Evolutionary conservation across 192 early-diverging fungal species (phyloP).

Genomic region (Backusella parvicylindrica): DNA sequence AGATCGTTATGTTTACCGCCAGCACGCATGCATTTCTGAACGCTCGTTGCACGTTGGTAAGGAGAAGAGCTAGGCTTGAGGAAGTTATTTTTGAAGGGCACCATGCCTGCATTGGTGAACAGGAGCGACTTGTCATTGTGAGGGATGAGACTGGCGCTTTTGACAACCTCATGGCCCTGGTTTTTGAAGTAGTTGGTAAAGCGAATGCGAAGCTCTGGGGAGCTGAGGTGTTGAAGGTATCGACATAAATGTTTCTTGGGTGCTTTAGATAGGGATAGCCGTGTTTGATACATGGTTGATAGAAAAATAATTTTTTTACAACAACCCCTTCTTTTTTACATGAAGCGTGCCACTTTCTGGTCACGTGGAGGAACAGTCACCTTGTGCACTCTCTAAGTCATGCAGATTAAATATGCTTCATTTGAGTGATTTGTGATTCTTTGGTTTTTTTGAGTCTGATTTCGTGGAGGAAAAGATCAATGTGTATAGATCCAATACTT

Average conservation of each 20-base stretch:
- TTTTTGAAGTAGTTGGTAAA: constrained; percentile 49
- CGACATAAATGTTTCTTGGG: neutral
- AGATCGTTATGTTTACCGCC: constrained; percentile 63
- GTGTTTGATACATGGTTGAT: neutral
- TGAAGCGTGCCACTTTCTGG: neutral
- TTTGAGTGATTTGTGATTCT: no score
- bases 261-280: neutral
- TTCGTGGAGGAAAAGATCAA: no score
- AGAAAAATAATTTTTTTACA: neutral
- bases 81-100: constrained; percentile 56
- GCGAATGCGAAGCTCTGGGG: constrained; percentile 39
- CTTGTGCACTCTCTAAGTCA: no score
- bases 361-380: no score
- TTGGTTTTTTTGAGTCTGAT: no score
- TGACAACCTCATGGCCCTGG: constrained; percentile 34
- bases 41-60: constrained; percentile 41
- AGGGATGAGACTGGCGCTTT: constrained; percentile 49
- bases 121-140: constrained; percentile 54
- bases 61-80: constrained; percentile 45
- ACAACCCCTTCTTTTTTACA: neutral
- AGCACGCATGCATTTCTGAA: constrained; percentile 56
- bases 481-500: no score
- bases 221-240: constrained; percentile 27
- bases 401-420: no score
- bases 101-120: constrained; percentile 65